phyloP scores from a whole-genome alignment of 1,284 basidiomycete species.

The Leccinum angustisporum region DNA sequence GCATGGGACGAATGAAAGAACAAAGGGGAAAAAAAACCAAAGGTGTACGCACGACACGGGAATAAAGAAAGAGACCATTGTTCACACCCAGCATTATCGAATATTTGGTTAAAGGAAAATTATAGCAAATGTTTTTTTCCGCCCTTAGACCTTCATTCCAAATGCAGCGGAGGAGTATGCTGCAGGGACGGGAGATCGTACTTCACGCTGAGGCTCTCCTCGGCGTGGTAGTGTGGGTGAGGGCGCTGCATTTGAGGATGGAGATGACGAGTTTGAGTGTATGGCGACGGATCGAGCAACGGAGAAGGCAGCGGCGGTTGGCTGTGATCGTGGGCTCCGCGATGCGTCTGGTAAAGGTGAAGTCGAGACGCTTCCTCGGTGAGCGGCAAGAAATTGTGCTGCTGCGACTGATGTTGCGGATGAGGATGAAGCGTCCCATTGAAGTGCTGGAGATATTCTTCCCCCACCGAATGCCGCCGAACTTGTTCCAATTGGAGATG shows the following conservation, averaged over 20 bases:
- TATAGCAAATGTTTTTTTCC: slow-evolving; percentile 17
- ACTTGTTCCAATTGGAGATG: slow-evolving; percentile 29
- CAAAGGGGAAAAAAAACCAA: background rate
- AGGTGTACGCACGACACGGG: slow-evolving; percentile 4
- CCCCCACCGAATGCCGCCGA: slow-evolving; percentile 34
- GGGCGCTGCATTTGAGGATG: slow-evolving; percentile 30
- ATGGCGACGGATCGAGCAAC: slow-evolving; percentile 34
- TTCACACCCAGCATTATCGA: slow-evolving; percentile 31
- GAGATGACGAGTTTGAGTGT: slow-evolving; percentile 29
- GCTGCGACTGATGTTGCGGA: slow-evolving; percentile 22
- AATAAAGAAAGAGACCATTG: slow-evolving; percentile 23
- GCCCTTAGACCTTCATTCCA: slow-evolving; percentile 33
- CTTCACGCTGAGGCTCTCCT: slow-evolving; percentile 35
- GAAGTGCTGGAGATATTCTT: slow-evolving; percentile 34
- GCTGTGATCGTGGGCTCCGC: slow-evolving; percentile 33
- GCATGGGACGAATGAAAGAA: slow-evolving; percentile 5
- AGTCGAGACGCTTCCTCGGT: slow-evolving; percentile 31
- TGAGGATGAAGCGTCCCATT: slow-evolving; percentile 29
- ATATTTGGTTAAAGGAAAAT: slow-evolving; percentile 27
- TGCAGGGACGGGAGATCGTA: slow-evolving; percentile 34
- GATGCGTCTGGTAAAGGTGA: slow-evolving; percentile 38
- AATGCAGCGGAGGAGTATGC: slow-evolving; percentile 34
- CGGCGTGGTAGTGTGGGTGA: slow-evolving; percentile 33
- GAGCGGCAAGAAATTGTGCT: slow-evolving; percentile 25
- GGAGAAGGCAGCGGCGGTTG: slow-evolving; percentile 30